phyloP scores from a whole-genome alignment of 352 stramenopile species.

The Globisporangium sylvaticum region DNA sequence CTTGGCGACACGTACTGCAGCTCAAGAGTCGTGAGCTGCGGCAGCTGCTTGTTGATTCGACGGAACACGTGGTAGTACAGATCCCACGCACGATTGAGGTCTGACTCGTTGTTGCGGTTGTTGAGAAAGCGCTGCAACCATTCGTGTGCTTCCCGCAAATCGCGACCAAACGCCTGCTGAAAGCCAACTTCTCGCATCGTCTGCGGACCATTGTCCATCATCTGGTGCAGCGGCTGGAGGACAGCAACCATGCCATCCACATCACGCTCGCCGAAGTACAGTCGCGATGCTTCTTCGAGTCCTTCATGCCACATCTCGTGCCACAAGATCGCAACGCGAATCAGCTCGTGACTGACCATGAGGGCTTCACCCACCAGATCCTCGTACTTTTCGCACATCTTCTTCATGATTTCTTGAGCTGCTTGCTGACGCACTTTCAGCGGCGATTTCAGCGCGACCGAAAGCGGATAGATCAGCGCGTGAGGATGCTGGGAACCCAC shows the following conservation, averaged over 20 bases:
- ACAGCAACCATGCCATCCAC: slow-evolving; percentile 95
- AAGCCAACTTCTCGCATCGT: slow-evolving; percentile 80
- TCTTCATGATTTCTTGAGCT: slow-evolving; percentile 94
- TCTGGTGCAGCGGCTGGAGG: slow-evolving; percentile 90
- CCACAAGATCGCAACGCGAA: slow-evolving; percentile 98
- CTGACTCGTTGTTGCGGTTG: slow-evolving; percentile 55
- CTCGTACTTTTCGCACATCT: slow-evolving; percentile 91
- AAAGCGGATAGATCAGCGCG: slow-evolving; percentile 97
- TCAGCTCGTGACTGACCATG: slow-evolving; percentile 96
- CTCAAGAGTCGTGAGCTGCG: slow-evolving; percentile 94
- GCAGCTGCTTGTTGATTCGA: slow-evolving; percentile 86
- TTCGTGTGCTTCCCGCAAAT: slow-evolving; percentile 84
- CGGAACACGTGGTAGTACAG: slow-evolving; percentile 98
- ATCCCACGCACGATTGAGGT: slow-evolving; percentile 96
- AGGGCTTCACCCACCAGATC: slow-evolving; percentile 93
- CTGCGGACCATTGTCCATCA: slow-evolving; percentile 87
- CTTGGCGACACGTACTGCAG: slow-evolving; percentile 94
- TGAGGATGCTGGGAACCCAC: slow-evolving; percentile 95
- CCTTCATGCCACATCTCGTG: slow-evolving; percentile 98
- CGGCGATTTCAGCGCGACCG: slow-evolving; percentile 94
- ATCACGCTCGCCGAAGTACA: slow-evolving; percentile 97
- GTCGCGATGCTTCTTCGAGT: slow-evolving; percentile 95
- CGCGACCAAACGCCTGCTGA: slow-evolving; percentile 89
- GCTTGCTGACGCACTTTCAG: slow-evolving; percentile 85
- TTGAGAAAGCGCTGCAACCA: slow-evolving; percentile 70